These are phyloP conservation scores for Citrus reticulata DNA, from an alignment of 345 rosid genomes.

Conservation along the genomic window DNA sequence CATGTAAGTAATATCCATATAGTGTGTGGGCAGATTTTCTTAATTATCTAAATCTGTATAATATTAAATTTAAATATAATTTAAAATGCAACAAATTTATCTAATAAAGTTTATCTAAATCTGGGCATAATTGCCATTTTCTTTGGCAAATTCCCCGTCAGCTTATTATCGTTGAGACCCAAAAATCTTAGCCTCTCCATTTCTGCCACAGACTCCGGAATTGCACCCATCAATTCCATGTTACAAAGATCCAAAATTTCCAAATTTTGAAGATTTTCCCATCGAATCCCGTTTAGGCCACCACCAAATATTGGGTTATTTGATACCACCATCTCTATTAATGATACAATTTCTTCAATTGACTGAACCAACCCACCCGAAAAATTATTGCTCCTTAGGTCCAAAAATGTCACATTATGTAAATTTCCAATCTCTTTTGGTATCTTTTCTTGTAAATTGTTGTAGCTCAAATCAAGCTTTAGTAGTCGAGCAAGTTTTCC, in stretches of 20 bases:
- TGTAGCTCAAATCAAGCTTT: constrained; percentile 40
- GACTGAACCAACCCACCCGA: constrained; percentile 26
- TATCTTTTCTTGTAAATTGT: constrained; percentile 22
- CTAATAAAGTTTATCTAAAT: no score
- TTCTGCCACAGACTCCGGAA: constrained; percentile 24
- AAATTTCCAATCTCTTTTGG: constrained; percentile 22
- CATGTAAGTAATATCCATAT: no score
- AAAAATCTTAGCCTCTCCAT: no score
- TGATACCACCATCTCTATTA: constrained; percentile 32
- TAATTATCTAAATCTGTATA: no score
- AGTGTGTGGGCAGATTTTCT: no score
- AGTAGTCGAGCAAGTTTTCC: constrained; percentile 26
- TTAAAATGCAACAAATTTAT: no score
- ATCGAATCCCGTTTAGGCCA: constrained; percentile 20
- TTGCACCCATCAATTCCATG: constrained; percentile 23
- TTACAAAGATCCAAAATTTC: constrained; percentile 28
- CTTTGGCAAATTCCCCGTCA: no score
- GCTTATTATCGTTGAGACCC: no score
- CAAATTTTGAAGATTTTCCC: constrained; percentile 27
- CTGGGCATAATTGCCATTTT: no score
- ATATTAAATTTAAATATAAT: no score
- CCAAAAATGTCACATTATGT: constrained; percentile 29
- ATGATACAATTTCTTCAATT: constrained; percentile 26
- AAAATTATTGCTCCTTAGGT: constrained; percentile 29
- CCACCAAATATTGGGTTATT: constrained; percentile 28